Conservation (phyloP, 2,329 filamentous ascomycete genomes). For the Colletotrichum lindemuthianum region DNA sequence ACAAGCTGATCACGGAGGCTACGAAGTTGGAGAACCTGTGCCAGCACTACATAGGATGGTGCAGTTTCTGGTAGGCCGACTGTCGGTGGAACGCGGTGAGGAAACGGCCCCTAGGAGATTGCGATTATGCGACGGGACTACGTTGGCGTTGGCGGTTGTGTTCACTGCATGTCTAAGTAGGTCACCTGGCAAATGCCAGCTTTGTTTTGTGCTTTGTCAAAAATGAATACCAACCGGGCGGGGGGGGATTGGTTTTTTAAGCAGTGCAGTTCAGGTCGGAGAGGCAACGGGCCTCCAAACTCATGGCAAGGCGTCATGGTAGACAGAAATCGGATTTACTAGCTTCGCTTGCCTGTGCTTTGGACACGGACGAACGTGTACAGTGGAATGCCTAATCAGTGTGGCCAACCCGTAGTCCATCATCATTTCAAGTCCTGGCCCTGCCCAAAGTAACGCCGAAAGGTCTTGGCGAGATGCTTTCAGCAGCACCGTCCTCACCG, state of each 20-base stretch:
- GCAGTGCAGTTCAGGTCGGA: conserved; percentile 1
- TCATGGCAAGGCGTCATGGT: conserved; percentile 33
- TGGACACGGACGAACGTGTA: neutral
- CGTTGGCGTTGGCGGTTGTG: conserved; percentile 15
- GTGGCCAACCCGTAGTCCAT: neutral
- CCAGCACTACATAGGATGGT: conserved; percentile 99
- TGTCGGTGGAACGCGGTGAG: neutral
- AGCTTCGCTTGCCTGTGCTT: neutral
- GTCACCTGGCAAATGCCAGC: conserved; percentile 7
- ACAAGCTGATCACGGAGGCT: conserved; percentile 92
- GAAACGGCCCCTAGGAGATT: neutral
- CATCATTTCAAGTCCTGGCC: neutral
- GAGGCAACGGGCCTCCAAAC: no score
- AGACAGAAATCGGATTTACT: conserved; percentile 22
- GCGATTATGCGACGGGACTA: neutral
- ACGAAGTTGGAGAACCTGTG: conserved; percentile 98
- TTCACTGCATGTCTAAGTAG: conserved; percentile 25
- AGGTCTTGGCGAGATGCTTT: conserved; percentile 19
- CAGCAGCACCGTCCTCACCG: conserved; percentile 2
- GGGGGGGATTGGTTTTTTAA: conserved; percentile 3
- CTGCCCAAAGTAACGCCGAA: conserved; percentile 20
- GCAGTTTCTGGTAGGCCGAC: conserved; percentile 85
- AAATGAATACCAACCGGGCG: conserved; percentile 31
- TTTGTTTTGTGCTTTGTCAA: conserved; percentile 19
- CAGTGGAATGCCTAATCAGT: neutral